Percentiles rank a stretch among this genome's conserved stretches.
phyloP scores from a whole-genome alignment of 73 alveolate genomes.

The Tetrahymena elliotti region DNA sequence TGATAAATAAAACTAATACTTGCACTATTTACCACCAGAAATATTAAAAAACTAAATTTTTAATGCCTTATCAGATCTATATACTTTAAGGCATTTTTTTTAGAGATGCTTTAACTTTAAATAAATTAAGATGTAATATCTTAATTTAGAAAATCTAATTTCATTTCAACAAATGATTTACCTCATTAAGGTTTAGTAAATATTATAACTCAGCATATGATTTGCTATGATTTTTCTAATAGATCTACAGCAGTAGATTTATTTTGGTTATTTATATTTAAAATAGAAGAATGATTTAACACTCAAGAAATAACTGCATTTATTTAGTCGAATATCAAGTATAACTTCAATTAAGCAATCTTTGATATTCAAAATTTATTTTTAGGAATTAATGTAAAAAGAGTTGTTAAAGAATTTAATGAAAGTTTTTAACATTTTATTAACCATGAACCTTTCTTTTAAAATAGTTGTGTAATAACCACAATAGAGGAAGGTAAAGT shows the following conservation, averaged over 20 bases:
- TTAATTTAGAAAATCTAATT: not conserved
- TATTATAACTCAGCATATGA: not conserved
- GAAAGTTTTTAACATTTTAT: too few species aligned
- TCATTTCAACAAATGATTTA: not conserved
- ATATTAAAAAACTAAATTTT: not conserved
- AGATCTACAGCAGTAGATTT: not conserved
- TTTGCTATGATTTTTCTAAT: not conserved
- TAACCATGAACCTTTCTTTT: not conserved
- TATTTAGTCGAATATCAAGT: not conserved
- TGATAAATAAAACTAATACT: not conserved
- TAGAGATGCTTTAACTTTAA: not conserved
- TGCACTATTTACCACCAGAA: not conserved
- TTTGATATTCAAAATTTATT: not conserved
- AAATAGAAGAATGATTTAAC: not conserved
- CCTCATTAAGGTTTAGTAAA: not conserved
- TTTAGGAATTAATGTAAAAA: too few species aligned
- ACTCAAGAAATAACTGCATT: not conserved
- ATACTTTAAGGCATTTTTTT: not conserved
- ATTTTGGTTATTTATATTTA: not conserved
- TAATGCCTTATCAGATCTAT: not conserved
- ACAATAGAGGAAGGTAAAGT: not conserved
- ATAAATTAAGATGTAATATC: not conserved
- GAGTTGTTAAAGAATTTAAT: not conserved
- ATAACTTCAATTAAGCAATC: not conserved
- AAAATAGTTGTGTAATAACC: not conserved